Evolutionary conservation across 345 rosid species (phyloP).

Genomic region (Acer campestre): DNA sequence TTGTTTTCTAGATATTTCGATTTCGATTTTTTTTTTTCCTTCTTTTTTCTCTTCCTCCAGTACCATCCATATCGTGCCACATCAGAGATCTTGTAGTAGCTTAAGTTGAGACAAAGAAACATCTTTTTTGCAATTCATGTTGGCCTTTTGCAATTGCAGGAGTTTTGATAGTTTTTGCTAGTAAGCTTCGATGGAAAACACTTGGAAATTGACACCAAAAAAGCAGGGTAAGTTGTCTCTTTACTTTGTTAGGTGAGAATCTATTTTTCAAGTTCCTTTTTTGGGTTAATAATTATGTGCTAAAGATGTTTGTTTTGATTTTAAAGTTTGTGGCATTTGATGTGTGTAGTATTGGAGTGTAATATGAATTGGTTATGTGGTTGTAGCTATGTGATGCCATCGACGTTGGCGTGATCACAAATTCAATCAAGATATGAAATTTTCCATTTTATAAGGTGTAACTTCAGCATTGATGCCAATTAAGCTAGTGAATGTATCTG

Average conservation of each 20-base stretch:
- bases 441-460: constrained; percentile 7
- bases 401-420: constrained; percentile 95
- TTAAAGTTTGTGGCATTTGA: not conserved
- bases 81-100: not conserved
- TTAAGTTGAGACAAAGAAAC: not conserved
- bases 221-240: constrained; percentile 45
- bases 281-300: not conserved
- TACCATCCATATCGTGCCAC: not conserved
- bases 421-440: constrained; percentile 75
- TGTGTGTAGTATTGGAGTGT: constrained; percentile 14
- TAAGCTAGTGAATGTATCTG: not conserved
- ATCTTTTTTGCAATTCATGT: not conserved
- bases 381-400: constrained; percentile 87
- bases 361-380: constrained; percentile 5
- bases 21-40: too few species aligned
- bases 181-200: constrained; percentile 57
- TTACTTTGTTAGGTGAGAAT: constrained; percentile 68
- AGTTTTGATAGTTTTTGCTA: not conserved
- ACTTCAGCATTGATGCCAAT: not conserved
- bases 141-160: constrained; percentile 5
- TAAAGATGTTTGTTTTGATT: not conserved
- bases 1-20: too few species aligned
- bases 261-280: not conserved
- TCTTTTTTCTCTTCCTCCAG: too few species aligned
- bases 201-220: constrained; percentile 45